Evolutionary conservation across 371 early-diverging fungal genomes (phyloP).

Genomic region (Mortierella sp.): DNA sequence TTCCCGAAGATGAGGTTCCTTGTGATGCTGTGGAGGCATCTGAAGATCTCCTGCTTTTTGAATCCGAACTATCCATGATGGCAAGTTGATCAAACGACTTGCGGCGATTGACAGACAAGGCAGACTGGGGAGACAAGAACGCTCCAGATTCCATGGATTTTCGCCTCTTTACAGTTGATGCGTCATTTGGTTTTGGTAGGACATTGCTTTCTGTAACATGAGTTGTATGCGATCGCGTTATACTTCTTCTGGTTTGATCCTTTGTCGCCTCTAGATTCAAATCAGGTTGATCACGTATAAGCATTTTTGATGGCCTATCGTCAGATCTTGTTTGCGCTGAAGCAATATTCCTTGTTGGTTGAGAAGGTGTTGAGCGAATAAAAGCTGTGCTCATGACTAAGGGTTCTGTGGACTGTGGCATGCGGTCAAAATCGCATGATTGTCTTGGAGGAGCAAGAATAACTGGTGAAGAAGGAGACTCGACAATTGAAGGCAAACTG

Average conservation of each 20-base stretch:
- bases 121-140: conserved; percentile 29
- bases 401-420: conserved; percentile 50
- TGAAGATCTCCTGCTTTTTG: conserved; percentile 34
- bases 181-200: neutral
- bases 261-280: neutral
- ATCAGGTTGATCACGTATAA: neutral
- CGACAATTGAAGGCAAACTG: conserved; percentile 48
- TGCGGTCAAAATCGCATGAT: conserved; percentile 41
- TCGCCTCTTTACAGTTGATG: conserved; percentile 26
- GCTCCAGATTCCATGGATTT: conserved; percentile 46
- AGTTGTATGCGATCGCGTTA: conserved; percentile 26
- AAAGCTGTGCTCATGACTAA: conserved; percentile 26
- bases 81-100: conserved; percentile 39
- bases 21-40: conserved; percentile 45
- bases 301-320: conserved; percentile 3
- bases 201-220: conserved; percentile 9
- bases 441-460: conserved; percentile 36
- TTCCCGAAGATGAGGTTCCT: conserved; percentile 28
- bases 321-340: conserved; percentile 5
- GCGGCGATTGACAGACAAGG: conserved; percentile 24
- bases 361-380: conserved; percentile 32
- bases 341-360: conserved; percentile 28
- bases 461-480: conserved; percentile 38
- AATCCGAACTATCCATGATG: conserved; percentile 8
- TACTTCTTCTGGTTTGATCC: conserved; percentile 2